Base-by-base conservation (phyloP, 331 rosid genomes). In the Malus hybrid region DNA sequence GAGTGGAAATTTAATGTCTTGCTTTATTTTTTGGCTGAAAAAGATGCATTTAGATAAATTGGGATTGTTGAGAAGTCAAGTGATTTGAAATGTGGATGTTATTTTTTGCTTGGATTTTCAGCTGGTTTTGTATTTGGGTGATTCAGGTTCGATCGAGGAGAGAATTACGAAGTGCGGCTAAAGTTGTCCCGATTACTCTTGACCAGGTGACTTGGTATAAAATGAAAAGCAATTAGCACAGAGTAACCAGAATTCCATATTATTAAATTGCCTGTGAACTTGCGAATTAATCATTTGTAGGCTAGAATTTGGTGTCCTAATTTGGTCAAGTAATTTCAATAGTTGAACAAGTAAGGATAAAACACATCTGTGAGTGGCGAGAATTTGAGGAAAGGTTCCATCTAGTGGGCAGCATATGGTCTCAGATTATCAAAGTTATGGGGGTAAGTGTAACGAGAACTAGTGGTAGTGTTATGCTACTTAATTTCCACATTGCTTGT, bases 141-240 rank as follows among this genome's bases (percentile, higher is more conserved):
- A 53, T 83, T 70, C 88, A 93, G 98, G 96, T 88, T 85, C 91
- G 89, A 57, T 79, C 82, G 26, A 78, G 96, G 80, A 86, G 89
- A 71, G 97, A 93, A 55, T 70, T 93, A 55, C 89, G 87, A 69
- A 82, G 87, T 73, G 79, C 79, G 16, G 87, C 95, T 65, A 91
- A 86, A 88, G 95, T 93, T 76, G 97, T 89, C 3, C 98, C 93
- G 9, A 74, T 93, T 33, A 89, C 91, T 32, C 98, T 91, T 75
- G 98, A 91, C 79, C 97, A 91, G 98, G 98, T 93, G 34, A 72
- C 64, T 20, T 42, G 57, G 56, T 50, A 50, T 18, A 50, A 50
- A 61, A 28, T 24, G 36, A 2, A 14, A 13, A 61, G 29, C 32
- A 62, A 26, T 33, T 26, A 62, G 34, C 15, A 64, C 22, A 64